Evolutionary conservation across 495 filamentous ascomycete species (phyloP), one percentile per base, ranked within the genome.

Genomic region (Annulohypoxylon maeteangense): DNA sequence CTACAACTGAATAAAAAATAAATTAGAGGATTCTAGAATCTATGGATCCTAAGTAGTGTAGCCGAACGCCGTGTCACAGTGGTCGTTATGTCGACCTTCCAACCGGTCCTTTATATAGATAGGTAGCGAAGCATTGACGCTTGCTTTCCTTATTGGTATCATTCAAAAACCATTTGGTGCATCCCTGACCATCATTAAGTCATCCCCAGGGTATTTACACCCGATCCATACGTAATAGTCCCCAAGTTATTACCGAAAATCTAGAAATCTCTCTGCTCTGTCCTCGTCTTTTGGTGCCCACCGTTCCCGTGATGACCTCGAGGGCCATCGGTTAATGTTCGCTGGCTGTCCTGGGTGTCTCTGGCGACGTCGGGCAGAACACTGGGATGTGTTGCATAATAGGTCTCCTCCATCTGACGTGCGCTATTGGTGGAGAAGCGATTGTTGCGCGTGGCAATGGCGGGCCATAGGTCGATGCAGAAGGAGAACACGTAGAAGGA

Each of bases 401-500:
- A 74, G 16, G 74, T 75, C 66, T 81, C 81, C 53, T 78, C 72
- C 31, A 81, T 78, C 38, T 78, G 65, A 34, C 55, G 71, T 48
- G 62, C 64, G 40, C 18, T 53, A 67, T 67, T 68, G 3, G 66
- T 45, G 8, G 66, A 56, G 57, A 63, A 36, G 14, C 55, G 70
- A 42, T 68, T 68, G 62, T 70, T 55, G 8, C 70, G 70, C 11
- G 75, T 75, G 18, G 65, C 47, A 1, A 91, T 84, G 18, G 93
- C 93, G 0, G 95, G 95, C 56, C 93, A 82, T 38, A 99, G 84
- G 77, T 99, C 95, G 74, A 98, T 82, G 59, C 91, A 87, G 82
- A 97, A 98, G 40, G 92, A 93, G 51, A 97, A 86, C 44, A 97
- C 83, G 78, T 96, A 98, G 74, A 93, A 91, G 8, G 90, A 94